phyloP scores from a whole-genome alignment of 331 rosid genomes.

The Acacia concinna region DNA sequence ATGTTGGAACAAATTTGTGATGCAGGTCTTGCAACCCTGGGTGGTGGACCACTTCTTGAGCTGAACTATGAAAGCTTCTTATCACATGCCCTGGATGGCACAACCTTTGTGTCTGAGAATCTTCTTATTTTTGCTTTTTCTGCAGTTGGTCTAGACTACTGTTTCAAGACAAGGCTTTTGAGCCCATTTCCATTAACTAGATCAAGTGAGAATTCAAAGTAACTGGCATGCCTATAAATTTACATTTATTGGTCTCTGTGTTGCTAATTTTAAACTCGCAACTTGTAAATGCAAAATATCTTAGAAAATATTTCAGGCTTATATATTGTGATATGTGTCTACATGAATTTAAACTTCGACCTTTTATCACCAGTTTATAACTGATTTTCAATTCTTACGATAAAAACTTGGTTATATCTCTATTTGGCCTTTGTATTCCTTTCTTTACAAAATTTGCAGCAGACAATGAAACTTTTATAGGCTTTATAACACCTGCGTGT shows the following conservation, averaged over 20 bases:
- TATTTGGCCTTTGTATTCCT: neutral
- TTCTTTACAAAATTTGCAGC: neutral
- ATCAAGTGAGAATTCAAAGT: slow-evolving; percentile 31
- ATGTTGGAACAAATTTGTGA: slow-evolving; percentile 25
- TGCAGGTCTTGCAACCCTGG: slow-evolving; percentile 77
- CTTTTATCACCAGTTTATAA: neutral
- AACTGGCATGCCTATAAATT: neutral
- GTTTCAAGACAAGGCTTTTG: slow-evolving; percentile 68
- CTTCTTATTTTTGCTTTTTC: slow-evolving; percentile 69
- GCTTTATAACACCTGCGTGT: no score
- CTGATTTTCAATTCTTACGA: neutral
- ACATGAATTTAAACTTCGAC: neutral
- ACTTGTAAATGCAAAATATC: neutral
- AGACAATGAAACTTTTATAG: no score
- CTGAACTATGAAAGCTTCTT: slow-evolving; percentile 55
- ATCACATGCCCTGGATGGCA: slow-evolving; percentile 63
- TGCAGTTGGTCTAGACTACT: slow-evolving; percentile 71
- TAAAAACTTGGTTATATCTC: neutral
- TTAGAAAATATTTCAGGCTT: neutral
- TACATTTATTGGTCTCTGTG: neutral
- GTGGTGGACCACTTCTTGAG: slow-evolving; percentile 59
- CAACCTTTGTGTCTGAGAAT: slow-evolving; percentile 58
- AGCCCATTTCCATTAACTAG: slow-evolving; percentile 69
- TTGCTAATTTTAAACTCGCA: neutral
- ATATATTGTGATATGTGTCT: neutral